Evolutionary conservation across 2,329 filamentous ascomycete species (phyloP).

Genomic region (Nemania sp.): DNA sequence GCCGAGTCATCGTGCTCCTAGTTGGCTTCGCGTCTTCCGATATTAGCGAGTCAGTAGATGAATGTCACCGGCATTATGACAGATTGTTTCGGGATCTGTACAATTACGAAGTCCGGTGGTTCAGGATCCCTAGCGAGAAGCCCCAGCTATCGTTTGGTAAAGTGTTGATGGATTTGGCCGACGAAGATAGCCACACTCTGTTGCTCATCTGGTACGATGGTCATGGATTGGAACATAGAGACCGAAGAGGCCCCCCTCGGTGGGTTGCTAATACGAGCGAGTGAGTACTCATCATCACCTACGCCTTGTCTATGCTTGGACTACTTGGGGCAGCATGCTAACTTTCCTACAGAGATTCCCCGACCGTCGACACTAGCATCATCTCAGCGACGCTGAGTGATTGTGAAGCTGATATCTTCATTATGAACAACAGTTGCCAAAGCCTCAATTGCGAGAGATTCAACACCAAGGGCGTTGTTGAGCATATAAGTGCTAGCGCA

Average conservation of each 20-base stretch:
- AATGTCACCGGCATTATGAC: neutral
- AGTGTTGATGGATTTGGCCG: neutral
- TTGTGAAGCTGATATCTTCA: conserved; percentile 17
- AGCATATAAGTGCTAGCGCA: conserved; percentile 18
- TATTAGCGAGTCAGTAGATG: neutral
- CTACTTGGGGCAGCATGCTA: too few relatives aligned
- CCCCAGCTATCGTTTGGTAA: neutral
- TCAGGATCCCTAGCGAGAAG: conserved; percentile 2
- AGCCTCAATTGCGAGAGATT: conserved; percentile 17
- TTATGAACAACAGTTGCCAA: conserved; percentile 8
- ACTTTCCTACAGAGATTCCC: neutral
- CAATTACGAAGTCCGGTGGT: neutral
- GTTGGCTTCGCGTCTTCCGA: neutral
- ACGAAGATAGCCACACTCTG: conserved; percentile 1
- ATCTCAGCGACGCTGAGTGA: conserved; percentile 8
- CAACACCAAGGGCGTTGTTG: conserved; percentile 11
- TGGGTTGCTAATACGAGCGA: too few relatives aligned
- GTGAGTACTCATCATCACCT: too few relatives aligned
- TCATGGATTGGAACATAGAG: conserved; percentile 6
- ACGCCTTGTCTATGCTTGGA: too few relatives aligned
- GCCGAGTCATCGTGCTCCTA: neutral
- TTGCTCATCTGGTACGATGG: conserved; percentile 23
- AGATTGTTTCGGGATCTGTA: neutral
- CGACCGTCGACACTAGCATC: conserved; percentile 1
- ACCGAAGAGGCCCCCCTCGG: conserved; percentile 4